These are phyloP conservation scores for Leccinum solheimii DNA, from an alignment of 1,284 basidiomycete species.

Conservation along the genomic window DNA sequence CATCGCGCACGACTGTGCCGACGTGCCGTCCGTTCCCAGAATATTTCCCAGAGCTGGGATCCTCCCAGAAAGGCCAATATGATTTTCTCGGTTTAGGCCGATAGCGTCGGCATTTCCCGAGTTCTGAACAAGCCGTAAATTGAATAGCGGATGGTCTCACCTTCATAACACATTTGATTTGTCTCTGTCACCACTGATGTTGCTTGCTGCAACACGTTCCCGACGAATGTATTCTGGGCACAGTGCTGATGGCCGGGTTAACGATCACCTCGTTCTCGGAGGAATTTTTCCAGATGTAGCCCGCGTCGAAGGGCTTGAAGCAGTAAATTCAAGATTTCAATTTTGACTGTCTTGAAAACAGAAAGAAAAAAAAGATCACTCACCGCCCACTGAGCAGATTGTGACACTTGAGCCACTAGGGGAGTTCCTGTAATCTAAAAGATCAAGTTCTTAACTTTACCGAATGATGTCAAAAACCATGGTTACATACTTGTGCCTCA, in stretches of 20 bases:
- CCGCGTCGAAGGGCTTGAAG: slow-evolving; percentile 46
- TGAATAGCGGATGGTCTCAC: slow-evolving; percentile 43
- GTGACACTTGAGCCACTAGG: slow-evolving; percentile 55
- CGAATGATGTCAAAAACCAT: not conserved
- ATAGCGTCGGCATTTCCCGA: too few relatives aligned
- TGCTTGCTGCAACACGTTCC: slow-evolving; percentile 61
- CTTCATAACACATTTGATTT: slow-evolving; percentile 54
- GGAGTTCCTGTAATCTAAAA: slow-evolving; percentile 45
- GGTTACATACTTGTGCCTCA: slow-evolving; percentile 34
- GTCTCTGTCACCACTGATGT: slow-evolving; percentile 53
- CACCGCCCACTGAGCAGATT: slow-evolving; percentile 68
- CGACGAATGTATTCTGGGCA: slow-evolving; percentile 51
- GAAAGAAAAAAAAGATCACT: slow-evolving; percentile 27
- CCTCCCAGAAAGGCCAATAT: too few relatives aligned
- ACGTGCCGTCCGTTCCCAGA: too few relatives aligned
- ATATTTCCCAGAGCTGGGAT: too few relatives aligned
- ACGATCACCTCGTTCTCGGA: slow-evolving; percentile 46
- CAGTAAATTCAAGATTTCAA: slow-evolving; percentile 10
- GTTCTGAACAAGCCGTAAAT: slow-evolving; percentile 59
- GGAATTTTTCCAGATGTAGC: slow-evolving; percentile 46
- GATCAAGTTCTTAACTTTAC: slow-evolving; percentile 3
- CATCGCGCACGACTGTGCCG: too few relatives aligned
- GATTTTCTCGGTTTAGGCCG: too few relatives aligned
- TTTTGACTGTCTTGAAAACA: not conserved
- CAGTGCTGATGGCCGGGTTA: slow-evolving; percentile 45